A percentile compares a stretch with the other conserved stretches of the same genome.
phyloP scores from a whole-genome alignment of 2,329 filamentous ascomycete species.

The Metarhizium sp. region DNA sequence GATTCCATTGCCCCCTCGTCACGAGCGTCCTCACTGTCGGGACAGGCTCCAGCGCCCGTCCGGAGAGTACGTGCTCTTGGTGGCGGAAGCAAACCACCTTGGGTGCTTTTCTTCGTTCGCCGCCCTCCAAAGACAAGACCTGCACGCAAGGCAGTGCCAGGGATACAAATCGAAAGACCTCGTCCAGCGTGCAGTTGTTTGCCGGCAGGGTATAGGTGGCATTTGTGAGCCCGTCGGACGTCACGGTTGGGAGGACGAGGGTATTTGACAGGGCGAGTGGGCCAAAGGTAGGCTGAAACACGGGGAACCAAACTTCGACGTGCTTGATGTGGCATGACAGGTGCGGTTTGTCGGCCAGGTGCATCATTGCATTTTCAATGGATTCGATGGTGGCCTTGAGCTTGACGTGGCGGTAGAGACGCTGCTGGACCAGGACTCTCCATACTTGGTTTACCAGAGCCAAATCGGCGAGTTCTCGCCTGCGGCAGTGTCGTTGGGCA shows the following conservation, averaged over 20 bases:
- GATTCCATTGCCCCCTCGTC: conserved; percentile 69
- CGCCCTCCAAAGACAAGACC: conserved; percentile 66
- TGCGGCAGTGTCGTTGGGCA: conserved; percentile 54
- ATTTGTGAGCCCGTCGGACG: conserved; percentile 44
- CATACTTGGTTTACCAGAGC: conserved; percentile 54
- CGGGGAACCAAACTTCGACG: conserved; percentile 69
- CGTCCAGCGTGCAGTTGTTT: conserved; percentile 61
- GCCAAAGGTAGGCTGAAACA: conserved; percentile 51
- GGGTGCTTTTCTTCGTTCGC: conserved; percentile 65
- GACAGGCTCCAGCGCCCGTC: conserved; percentile 19
- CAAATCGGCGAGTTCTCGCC: conserved; percentile 57
- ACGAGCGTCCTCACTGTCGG: conserved; percentile 56
- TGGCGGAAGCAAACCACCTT: conserved; percentile 38
- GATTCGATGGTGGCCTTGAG: conserved; percentile 61
- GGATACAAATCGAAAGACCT: conserved; percentile 57
- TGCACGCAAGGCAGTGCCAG: conserved; percentile 49
- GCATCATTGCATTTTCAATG: conserved; percentile 47
- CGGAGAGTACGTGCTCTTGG: conserved; percentile 10
- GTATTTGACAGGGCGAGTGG: conserved; percentile 32
- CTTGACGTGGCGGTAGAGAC: conserved; percentile 68
- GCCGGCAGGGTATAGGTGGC: conserved; percentile 49
- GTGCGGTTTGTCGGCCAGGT: conserved; percentile 50
- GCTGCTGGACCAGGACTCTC: conserved; percentile 59
- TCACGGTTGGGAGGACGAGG: conserved; percentile 41
- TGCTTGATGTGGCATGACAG: conserved; percentile 59